phyloP scores from a whole-genome alignment of 2,329 filamentous ascomycete species.

The Fusarium luffae region DNA sequence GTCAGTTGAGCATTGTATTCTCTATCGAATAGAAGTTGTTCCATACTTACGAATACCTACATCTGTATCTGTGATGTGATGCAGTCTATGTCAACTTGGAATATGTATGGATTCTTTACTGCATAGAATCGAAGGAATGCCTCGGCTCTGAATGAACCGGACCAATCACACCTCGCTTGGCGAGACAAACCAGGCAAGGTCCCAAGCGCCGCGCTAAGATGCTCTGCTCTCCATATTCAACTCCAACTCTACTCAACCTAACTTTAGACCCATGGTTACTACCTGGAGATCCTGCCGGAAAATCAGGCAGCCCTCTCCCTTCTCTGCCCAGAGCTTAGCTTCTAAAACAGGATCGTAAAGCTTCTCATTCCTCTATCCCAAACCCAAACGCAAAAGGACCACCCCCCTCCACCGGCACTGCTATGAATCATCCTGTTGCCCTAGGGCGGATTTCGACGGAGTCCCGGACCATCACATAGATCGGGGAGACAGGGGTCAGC shows the following conservation, averaged over 20 bases:
- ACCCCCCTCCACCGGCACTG: background rate
- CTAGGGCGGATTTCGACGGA: slow-evolving; percentile 15
- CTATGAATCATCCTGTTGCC: background rate
- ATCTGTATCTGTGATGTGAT: background rate
- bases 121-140: slow-evolving; percentile 16
- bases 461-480: slow-evolving; percentile 22
- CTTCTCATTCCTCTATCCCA: background rate
- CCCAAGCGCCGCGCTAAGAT: background rate
- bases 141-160: slow-evolving; percentile 32
- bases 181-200: background rate
- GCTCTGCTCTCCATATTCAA: background rate
- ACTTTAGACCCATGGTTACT: background rate
- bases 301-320: slow-evolving; percentile 12
- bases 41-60: background rate
- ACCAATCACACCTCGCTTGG: slow-evolving; percentile 13
- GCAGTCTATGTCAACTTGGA: background rate
- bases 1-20: background rate
- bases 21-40: slow-evolving; percentile 2
- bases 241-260: background rate
- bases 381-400: background rate
- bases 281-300: background rate
- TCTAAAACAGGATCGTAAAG: slow-evolving; percentile 4
- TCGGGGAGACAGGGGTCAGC: slow-evolving; percentile 18
- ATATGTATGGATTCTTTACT: background rate
- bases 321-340: background rate